phyloP scores from a whole-genome alignment of 1,284 basidiomycete genomes.

The Melanopsichium pennsylvanicum region DNA sequence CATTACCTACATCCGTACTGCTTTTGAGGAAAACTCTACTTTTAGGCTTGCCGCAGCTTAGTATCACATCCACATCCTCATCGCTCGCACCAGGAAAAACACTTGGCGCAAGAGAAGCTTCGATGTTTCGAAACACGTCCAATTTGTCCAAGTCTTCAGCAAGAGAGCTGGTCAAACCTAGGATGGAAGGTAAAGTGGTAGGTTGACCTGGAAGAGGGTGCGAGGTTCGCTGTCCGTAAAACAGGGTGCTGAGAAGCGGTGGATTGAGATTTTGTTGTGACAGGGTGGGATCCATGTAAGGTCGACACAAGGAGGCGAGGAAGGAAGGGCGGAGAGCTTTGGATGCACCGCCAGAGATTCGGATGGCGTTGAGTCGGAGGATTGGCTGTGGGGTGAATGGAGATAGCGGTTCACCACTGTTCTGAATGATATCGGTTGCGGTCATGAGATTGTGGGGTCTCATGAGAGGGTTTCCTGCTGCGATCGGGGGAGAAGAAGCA shows the following conservation, averaged over 20 bases:
- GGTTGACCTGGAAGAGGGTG: slow-evolving; percentile 53
- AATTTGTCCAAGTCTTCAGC: slow-evolving; percentile 76
- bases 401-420: slow-evolving; percentile 3
- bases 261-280: slow-evolving; percentile 27
- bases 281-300: slow-evolving; percentile 69
- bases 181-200: slow-evolving; percentile 65
- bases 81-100: slow-evolving; percentile 71
- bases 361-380: slow-evolving; percentile 74
- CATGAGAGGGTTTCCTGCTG: slow-evolving; percentile 2
- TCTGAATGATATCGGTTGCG: slow-evolving; percentile 44
- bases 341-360: slow-evolving; percentile 82
- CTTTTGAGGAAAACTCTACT: slow-evolving; percentile 83
- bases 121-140: slow-evolving; percentile 78
- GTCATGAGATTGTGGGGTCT: slow-evolving; percentile 49
- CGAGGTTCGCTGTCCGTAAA: slow-evolving; percentile 62
- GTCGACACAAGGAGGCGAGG: slow-evolving; percentile 78
- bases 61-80: slow-evolving; percentile 84
- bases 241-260: slow-evolving; percentile 47
- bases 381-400: slow-evolving; percentile 42
- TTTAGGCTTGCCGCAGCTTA: slow-evolving; percentile 76
- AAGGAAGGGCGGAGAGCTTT: slow-evolving; percentile 77
- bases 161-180: slow-evolving; percentile 75
- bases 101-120: slow-evolving; percentile 76
- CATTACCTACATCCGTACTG: slow-evolving; percentile 90
- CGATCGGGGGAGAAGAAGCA: neutral